Evolutionary conservation across 164 flowering plant species (phyloP).

Genomic region (Saururus chinensis): DNA sequence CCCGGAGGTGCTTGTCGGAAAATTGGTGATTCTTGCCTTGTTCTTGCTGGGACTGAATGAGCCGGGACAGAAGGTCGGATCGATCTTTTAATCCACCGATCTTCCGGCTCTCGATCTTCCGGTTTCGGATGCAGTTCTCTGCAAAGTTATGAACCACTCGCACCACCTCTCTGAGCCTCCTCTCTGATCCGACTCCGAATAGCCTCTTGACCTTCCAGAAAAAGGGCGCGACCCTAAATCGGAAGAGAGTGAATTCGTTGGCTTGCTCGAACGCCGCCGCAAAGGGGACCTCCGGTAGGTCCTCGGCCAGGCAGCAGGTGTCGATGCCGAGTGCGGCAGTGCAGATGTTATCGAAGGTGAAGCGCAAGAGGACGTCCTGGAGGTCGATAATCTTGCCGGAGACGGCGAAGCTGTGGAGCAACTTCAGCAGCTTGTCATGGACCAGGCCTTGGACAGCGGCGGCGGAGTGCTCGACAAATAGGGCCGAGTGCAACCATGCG

Average conservation of each 20-base stretch:
- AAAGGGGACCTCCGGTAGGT: conserved; percentile 41
- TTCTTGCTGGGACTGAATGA: conserved; percentile 23
- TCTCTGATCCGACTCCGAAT: conserved; percentile 19
- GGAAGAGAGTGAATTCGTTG: conserved; percentile 26
- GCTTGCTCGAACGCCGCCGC: conserved; percentile 73
- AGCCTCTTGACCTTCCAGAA: conserved; percentile 46
- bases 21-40: conserved; percentile 7
- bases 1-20: conserved; percentile 31
- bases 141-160: conserved; percentile 40
- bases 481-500: conserved; percentile 44
- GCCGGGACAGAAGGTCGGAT: conserved; percentile 47
- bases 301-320: conserved; percentile 37
- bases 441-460: conserved; percentile 32
- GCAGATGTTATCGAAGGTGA: conserved; percentile 69
- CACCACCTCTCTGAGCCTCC: conserved; percentile 13
- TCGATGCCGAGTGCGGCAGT: conserved; percentile 49
- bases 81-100: conserved; percentile 13
- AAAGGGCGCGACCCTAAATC: conserved; percentile 47
- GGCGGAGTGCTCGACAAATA: conserved; percentile 35
- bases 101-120: conserved; percentile 21
- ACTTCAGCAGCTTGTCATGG: conserved; percentile 29
- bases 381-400: conserved; percentile 30
- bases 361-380: conserved; percentile 52
- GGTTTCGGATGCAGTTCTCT: conserved; percentile 26
- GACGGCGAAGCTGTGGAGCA: conserved; percentile 21